Base-by-base conservation (phyloP, 345 rosid species). In the Salix purpurea region DNA sequence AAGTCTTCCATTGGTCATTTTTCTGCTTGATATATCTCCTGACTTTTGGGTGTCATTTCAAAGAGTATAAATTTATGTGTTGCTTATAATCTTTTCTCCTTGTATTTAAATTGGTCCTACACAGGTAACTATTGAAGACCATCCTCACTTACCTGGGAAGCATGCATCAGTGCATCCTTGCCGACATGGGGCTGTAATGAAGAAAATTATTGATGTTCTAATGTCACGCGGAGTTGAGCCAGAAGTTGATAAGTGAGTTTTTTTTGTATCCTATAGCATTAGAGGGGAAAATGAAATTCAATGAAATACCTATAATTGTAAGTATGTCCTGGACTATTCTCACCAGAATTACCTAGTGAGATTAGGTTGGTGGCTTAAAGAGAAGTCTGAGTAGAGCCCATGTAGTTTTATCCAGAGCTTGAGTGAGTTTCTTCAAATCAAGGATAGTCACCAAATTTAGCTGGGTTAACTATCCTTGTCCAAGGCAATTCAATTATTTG, bases 121-220 rank as follows among this genome's bases (percentile, higher is more conserved):
- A 39, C 88, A 93, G 98, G 98, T 94, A 36, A 94, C 98, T 18
- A 96, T 96, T 79, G 99, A 94, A 85, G 99, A 92, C 78, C 99
- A 96, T 83, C 94, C 99, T 21, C 99, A 96, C 79, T 87, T 96
- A 81, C 91, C 97, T 56, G 98, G 99, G 79, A 96, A 96, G 85
- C 99, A 96, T 73, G 99, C 99, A 23, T 96, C 99, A 69, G 93
- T 96, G 37, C 99, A 96, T 87, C 99, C 99, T 60, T 96, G 99
- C 82, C 88, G 89, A 67, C 99, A 96, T 85, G 99, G 97, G 21
- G 99, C 98, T 61, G 99, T 96, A 46, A 96, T 96, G 99, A 96
- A 96, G 89, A 96, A 94, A 85, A 94, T 96, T 54, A 96, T 94
- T 81, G 99, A 94, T 82, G 97, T 94, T 37, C 79, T 92, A 74